Conservation (phyloP, 805 yeast species). For the Zygotorulaspora florentina region DNA sequence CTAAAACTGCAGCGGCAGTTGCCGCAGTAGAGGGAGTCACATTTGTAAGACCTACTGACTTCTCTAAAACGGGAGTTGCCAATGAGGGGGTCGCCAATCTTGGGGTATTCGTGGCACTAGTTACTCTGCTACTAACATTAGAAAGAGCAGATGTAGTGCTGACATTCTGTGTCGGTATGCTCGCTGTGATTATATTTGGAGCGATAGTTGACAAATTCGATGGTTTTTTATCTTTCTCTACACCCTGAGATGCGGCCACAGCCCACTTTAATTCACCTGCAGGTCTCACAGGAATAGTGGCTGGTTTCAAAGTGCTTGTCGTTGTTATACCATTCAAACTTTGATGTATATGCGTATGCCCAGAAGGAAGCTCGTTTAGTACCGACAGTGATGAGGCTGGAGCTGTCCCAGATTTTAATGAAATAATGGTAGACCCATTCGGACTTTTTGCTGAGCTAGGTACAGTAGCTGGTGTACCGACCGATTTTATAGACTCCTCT, state of each 20-base stretch:
- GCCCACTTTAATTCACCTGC: conserved; percentile 55
- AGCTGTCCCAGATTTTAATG: conserved; percentile 7
- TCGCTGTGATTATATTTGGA: conserved; percentile 1
- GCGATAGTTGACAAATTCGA: conserved; percentile 5
- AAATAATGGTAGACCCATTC: conserved; percentile 8
- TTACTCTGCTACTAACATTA: conserved; percentile 11
- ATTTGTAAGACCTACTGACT: conserved; percentile 8
- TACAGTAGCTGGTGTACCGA: conserved; percentile 14
- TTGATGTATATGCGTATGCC: conserved; percentile 33
- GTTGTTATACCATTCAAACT: conserved; percentile 32
- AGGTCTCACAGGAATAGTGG: conserved; percentile 50
- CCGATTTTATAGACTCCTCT: conserved; percentile 6
- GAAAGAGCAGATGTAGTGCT: conserved; percentile 15
- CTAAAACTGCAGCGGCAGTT: conserved; percentile 26
- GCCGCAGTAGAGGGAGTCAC: conserved; percentile 17
- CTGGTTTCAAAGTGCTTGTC: conserved; percentile 44
- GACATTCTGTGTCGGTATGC: conserved; percentile 3
- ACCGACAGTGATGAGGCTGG: conserved; percentile 4
- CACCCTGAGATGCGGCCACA: conserved; percentile 44
- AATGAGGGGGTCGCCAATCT: conserved; percentile 15
- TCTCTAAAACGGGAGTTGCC: conserved; percentile 14
- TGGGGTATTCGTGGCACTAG: conserved; percentile 23
- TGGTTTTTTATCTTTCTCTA: conserved; percentile 25
- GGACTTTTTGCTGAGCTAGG: conserved; percentile 19
- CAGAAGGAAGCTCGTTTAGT: conserved; percentile 13